These are phyloP conservation scores for Trichoderma cornu-damae DNA, from an alignment of 2,329 filamentous ascomycete genomes.

Conservation along the genomic window DNA sequence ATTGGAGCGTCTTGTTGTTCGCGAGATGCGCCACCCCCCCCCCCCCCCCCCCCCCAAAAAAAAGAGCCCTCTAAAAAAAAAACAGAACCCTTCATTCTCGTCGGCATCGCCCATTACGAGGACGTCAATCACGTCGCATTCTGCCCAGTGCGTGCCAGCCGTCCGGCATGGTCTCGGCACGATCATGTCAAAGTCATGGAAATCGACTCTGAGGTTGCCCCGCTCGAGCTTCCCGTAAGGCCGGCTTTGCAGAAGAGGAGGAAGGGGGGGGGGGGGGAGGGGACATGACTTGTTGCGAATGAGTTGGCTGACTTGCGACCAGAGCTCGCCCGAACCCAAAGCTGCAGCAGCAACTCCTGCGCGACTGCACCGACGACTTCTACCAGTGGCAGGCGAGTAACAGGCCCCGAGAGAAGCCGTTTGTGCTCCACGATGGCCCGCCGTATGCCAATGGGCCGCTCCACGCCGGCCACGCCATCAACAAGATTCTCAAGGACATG, in stretches of 20 bases:
- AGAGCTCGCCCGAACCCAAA: constrained; percentile 50
- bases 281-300: background rate
- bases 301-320: constrained; percentile 1
- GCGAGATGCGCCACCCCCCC: no score
- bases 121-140: constrained; percentile 11
- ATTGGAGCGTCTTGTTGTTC: constrained; percentile 4
- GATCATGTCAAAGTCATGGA: constrained; percentile 58
- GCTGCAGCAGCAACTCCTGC: constrained; percentile 56
- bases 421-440: constrained; percentile 89
- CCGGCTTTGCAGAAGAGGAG: constrained; percentile 1
- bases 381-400: constrained; percentile 76
- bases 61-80: no score
- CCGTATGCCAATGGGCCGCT: constrained; percentile 92
- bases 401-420: constrained; percentile 54
- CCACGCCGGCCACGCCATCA: constrained; percentile 90
- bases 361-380: constrained; percentile 76
- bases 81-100: background rate
- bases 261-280: no score
- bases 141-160: constrained; percentile 16
- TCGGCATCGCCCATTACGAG: background rate
- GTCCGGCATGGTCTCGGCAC: constrained; percentile 28
- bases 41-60: no score
- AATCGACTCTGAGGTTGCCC: constrained; percentile 69
- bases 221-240: constrained; percentile 68
- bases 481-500: constrained; percentile 96